Conservation (phyloP, 1,284 basidiomycete species). For the Athelia sp. region DNA sequence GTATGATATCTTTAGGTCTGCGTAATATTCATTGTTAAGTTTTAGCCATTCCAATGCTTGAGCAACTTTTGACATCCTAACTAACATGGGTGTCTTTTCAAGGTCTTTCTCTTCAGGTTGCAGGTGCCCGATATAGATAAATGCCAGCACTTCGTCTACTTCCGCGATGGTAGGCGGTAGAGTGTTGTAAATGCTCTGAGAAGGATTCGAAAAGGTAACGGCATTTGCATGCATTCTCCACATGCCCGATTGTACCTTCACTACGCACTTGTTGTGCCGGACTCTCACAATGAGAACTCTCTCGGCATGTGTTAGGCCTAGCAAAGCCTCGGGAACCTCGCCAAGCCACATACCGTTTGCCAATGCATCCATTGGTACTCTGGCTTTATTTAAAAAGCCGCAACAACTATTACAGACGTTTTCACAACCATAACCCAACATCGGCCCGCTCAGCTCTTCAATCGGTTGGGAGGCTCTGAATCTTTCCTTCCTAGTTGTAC, state of each 20-base stretch:
- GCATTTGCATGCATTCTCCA: slow-evolving; percentile 8
- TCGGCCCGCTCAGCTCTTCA: neutral
- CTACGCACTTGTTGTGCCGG: slow-evolving; percentile 5
- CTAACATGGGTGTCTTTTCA: slow-evolving; percentile 26
- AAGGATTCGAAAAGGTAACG: slow-evolving; percentile 7
- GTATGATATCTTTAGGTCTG: slow-evolving; percentile 18
- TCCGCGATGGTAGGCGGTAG: slow-evolving; percentile 8
- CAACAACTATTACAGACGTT: neutral
- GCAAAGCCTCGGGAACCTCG: neutral
- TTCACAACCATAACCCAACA: neutral
- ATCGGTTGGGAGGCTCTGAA: too few relatives aligned
- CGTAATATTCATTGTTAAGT: slow-evolving; percentile 24
- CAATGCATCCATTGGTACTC: neutral
- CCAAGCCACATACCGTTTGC: neutral
- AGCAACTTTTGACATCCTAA: slow-evolving; percentile 13
- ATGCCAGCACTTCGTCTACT: slow-evolving; percentile 8
- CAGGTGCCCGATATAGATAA: slow-evolving; percentile 4
- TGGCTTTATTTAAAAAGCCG: neutral
- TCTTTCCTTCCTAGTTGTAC: too few relatives aligned
- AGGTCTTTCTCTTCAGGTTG: slow-evolving; percentile 27
- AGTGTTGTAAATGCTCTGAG: slow-evolving; percentile 7
- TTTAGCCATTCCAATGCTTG: slow-evolving; percentile 25
- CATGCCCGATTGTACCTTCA: neutral
- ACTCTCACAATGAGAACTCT: slow-evolving; percentile 3
- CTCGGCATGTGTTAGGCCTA: neutral